A percentile compares a stretch with the other conserved stretches of the same genome.
These are phyloP conservation scores for Candolleomyces eurysporus DNA, from an alignment of 768 basidiomycete species.

Conservation along the genomic window DNA sequence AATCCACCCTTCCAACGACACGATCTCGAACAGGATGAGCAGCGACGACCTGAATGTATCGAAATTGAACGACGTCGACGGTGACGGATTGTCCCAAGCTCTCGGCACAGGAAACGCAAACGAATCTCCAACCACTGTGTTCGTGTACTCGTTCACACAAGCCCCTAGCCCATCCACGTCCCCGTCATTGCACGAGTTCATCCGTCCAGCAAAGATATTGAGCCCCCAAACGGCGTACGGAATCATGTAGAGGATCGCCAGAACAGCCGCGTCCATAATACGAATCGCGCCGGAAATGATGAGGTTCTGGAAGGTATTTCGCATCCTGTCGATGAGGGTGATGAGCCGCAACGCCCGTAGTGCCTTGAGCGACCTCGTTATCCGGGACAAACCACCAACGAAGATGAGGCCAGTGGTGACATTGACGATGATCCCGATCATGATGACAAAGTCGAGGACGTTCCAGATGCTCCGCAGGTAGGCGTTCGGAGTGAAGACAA, in stretches of 20 bases:
- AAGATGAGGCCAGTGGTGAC: conserved; percentile 70
- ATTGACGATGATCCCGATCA: conserved; percentile 74
- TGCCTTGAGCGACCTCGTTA: conserved; percentile 84
- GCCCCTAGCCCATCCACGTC: conserved; percentile 50
- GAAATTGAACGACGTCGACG: conserved; percentile 84
- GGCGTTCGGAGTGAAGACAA: conserved; percentile 87
- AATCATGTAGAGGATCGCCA: conserved; percentile 90
- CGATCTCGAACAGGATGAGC: conserved; percentile 93
- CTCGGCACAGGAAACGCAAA: conserved; percentile 78
- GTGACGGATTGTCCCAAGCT: conserved; percentile 85
- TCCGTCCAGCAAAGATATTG: conserved; percentile 85
- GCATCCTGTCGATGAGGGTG: conserved; percentile 83
- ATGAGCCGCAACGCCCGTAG: conserved; percentile 86
- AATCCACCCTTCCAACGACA: conserved; percentile 96
- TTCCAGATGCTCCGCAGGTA: conserved; percentile 94
- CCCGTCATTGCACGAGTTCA: conserved; percentile 82
- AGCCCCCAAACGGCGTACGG: conserved; percentile 93
- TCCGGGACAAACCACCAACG: conserved; percentile 75
- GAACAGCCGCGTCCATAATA: conserved; percentile 85
- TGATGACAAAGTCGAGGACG: conserved; percentile 81
- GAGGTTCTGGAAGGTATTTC: conserved; percentile 81
- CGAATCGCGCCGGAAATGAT: conserved; percentile 83
- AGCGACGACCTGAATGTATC: conserved; percentile 82
- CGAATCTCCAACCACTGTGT: conserved; percentile 55
- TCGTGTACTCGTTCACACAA: conserved; percentile 75